These are phyloP conservation scores for Coix lacrymajobi DNA, from an alignment of 176 grass and related monocot genomes.

Conservation along the genomic window DNA sequence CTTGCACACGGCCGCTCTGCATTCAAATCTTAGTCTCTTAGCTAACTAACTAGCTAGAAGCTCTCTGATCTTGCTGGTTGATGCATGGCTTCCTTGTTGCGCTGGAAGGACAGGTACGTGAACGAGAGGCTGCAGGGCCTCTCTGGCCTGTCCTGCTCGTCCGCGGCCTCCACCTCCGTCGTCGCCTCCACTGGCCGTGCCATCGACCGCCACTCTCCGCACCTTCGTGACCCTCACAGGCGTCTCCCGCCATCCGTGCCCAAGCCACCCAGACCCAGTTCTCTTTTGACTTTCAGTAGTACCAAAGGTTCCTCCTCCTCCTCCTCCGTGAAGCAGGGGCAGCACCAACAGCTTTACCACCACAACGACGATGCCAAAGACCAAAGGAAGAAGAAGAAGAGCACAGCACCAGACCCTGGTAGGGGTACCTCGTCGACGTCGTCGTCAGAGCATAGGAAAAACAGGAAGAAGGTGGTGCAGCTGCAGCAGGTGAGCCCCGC, in stretches of 20 bases:
- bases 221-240: conserved; percentile 34
- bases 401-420: background rate
- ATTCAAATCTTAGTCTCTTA: background rate
- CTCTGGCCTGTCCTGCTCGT: conserved; percentile 56
- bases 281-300: background rate
- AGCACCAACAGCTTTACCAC: background rate
- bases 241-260: conserved; percentile 11
- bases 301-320: background rate
- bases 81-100: conserved; percentile 46
- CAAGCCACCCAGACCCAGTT: background rate
- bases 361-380: background rate
- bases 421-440: background rate
- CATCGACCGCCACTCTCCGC: conserved; percentile 55
- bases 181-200: conserved; percentile 7
- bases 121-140: conserved; percentile 37
- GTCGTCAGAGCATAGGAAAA: background rate
- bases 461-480: conserved; percentile 5
- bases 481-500: conserved; percentile 38
- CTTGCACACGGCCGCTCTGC: too few species aligned
- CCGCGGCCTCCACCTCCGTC: conserved; percentile 49
- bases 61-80: background rate
- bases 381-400: background rate
- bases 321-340: background rate
- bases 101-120: conserved; percentile 42
- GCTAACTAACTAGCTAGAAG: background rate